Evolutionary conservation across 495 filamentous ascomycete species (phyloP).

Genomic region (Chaetomidium leptoderma): DNA sequence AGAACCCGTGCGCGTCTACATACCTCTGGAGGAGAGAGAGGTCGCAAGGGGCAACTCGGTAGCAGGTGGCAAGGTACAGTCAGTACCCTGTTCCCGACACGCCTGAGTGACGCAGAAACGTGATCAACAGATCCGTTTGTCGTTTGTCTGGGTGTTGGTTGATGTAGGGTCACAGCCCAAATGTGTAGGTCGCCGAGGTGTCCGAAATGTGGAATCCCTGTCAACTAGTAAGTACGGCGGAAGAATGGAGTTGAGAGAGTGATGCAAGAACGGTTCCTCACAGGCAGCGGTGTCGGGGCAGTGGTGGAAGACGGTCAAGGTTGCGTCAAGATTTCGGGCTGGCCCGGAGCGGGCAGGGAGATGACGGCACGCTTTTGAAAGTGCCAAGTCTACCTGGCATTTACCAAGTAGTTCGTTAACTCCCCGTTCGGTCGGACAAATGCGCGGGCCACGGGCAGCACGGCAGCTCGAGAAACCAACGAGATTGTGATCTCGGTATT

Average conservation of each 20-base stretch:
- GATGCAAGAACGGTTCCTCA: background rate
- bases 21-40: too few relatives aligned
- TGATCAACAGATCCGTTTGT: background rate
- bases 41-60: too few relatives aligned
- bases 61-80: background rate
- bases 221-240: background rate
- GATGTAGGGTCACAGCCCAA: background rate
- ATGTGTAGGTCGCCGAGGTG: too few relatives aligned
- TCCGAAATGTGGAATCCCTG: background rate
- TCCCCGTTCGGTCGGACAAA: background rate
- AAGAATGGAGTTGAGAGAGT: too few relatives aligned
- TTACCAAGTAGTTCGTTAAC: too few relatives aligned
- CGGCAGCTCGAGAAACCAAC: too few relatives aligned
- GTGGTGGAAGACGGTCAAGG: background rate
- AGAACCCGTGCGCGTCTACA: too few relatives aligned
- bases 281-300: background rate
- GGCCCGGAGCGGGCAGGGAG: slow-evolving; percentile 9
- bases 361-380: background rate
- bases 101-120: background rate
- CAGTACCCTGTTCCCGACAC: slow-evolving; percentile 1
- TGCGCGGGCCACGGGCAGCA: too few relatives aligned
- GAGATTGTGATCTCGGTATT: too few relatives aligned
- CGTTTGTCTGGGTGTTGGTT: background rate
- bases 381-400: background rate
- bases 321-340: slow-evolving; percentile 10